Evolutionary conservation across 2,329 filamentous ascomycete genomes (phyloP), one percentile per base, ranked within the genome.

Genomic region (Aspergillus pseudoglaucus): DNA sequence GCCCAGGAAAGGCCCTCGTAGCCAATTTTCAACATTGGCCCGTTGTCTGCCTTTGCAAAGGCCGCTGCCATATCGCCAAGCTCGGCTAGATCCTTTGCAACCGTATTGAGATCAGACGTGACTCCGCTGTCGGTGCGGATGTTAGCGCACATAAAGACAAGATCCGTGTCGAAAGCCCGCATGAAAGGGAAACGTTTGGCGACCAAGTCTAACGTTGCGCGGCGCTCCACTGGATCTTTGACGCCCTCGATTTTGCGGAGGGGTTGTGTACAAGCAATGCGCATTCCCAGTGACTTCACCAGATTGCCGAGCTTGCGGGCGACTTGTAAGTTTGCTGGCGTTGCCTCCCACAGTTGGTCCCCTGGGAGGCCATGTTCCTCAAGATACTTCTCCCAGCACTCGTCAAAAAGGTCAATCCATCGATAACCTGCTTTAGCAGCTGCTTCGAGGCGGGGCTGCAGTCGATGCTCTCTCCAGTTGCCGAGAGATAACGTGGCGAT

Each of bases 1-100:
- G 63, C 63, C 64, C 64, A 66, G 0, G 63, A 64, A 1, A 66
- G 44, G 0, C 62, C 63, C 42, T 66, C 63, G 45, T 66, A 66
- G 0, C 63, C 64, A 33, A 66, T 62, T 10, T 52, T 57, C 3
- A 66, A 42, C 57, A 64, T 58, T 3, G 30, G 48, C 0, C 64
- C 64, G 3, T 61, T 59, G 44, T 66, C 64, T 0, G 54, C 53
- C 4, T 47, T 47, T 6, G 63, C 35, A 46, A 54, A 66, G 1
- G 51, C 59, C 3, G 51, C 55, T 1, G 64, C 64, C 58, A 65
- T 61, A 22, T 64, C 61, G 1, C 63, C 63, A 3, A 66, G 45
- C 22, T 66, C 62, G 0, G 62, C 62, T 3, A 66, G 47, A 44
- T 66, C 64, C 23, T 45, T 45, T 1, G 64, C 62, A 4, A 66